phyloP scores from a whole-genome alignment of 1,284 basidiomycete species.

The Tylopilus sp. region DNA sequence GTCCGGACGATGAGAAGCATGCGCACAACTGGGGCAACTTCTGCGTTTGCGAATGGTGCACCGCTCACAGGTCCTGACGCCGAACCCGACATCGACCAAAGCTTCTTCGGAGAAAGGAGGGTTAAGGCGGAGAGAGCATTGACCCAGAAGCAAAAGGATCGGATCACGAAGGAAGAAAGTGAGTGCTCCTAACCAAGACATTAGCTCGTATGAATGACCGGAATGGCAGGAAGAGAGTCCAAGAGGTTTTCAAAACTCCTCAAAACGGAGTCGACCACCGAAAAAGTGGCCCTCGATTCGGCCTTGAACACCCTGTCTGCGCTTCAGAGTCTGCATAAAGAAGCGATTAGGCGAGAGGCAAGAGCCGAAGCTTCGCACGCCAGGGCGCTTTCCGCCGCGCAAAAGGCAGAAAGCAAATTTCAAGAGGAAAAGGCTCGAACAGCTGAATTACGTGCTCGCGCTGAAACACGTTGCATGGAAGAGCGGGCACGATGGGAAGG shows the following conservation, averaged over 20 bases:
- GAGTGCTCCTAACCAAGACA: constrained; percentile 10
- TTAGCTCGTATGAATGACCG: constrained; percentile 1
- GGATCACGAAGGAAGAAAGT: constrained; percentile 40
- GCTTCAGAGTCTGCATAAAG: constrained; percentile 43
- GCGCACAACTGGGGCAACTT: constrained; percentile 19
- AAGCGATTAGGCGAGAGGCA: constrained; percentile 41
- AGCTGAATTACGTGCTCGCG: constrained; percentile 37
- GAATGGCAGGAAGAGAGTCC: constrained; percentile 32
- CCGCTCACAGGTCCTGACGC: constrained; percentile 33
- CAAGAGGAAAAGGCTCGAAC: constrained; percentile 40
- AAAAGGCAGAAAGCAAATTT: constrained; percentile 40
- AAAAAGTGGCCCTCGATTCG: constrained; percentile 41
- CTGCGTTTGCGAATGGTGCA: constrained; percentile 41
- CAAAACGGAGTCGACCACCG: constrained; percentile 38
- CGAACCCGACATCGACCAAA: constrained; percentile 35
- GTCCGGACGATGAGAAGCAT: constrained; percentile 33
- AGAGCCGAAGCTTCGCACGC: constrained; percentile 36
- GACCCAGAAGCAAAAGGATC: constrained; percentile 40
- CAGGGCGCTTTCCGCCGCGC: constrained; percentile 38
- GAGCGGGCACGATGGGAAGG: constrained; percentile 46
- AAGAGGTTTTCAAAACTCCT: constrained; percentile 39
- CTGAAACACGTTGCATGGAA: constrained; percentile 38
- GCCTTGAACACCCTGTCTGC: constrained; percentile 38
- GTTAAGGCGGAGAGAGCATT: constrained; percentile 38
- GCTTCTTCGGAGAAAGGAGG: constrained; percentile 23